Evolutionary conservation across 495 filamentous ascomycete genomes (phyloP).

Genomic region (Amphirosellinia nigrospora): DNA sequence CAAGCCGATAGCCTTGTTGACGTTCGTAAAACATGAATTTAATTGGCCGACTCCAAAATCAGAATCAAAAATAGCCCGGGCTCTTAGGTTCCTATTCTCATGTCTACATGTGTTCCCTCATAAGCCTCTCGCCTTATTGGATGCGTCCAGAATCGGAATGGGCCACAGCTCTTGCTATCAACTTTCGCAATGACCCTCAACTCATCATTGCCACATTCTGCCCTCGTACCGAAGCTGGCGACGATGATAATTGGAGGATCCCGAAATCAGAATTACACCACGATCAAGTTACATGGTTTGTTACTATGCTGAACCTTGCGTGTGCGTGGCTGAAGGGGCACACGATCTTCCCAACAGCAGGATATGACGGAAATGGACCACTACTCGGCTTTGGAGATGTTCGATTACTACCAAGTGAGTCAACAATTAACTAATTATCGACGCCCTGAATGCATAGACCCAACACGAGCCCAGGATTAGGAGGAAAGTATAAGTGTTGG

Average conservation of each 20-base stretch:
- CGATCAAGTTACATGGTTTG: not conserved
- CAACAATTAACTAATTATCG: too few species aligned
- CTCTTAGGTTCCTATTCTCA: not conserved
- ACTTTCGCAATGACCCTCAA: not conserved
- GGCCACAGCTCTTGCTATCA: not conserved
- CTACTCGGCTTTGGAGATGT: too few species aligned
- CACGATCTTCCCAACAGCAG: too few species aligned
- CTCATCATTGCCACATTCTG: not conserved
- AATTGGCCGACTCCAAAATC: slow-evolving; percentile 1
- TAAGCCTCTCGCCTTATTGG: not conserved
- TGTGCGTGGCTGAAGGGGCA: too few species aligned
- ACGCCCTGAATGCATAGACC: too few species aligned
- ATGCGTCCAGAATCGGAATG: not conserved
- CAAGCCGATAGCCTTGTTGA: not conserved
- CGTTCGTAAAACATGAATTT: not conserved
- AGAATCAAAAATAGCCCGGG: not conserved
- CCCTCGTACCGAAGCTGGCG: not conserved
- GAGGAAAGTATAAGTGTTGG: not conserved
- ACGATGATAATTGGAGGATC: not conserved
- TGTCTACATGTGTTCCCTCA: not conserved
- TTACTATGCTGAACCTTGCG: not conserved
- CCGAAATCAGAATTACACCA: not conserved
- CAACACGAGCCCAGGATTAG: not conserved
- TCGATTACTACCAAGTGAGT: too few species aligned
- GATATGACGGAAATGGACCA: too few species aligned